Conservation (phyloP, 2,329 filamentous ascomycete genomes). For the Talaromyces islandicus region DNA sequence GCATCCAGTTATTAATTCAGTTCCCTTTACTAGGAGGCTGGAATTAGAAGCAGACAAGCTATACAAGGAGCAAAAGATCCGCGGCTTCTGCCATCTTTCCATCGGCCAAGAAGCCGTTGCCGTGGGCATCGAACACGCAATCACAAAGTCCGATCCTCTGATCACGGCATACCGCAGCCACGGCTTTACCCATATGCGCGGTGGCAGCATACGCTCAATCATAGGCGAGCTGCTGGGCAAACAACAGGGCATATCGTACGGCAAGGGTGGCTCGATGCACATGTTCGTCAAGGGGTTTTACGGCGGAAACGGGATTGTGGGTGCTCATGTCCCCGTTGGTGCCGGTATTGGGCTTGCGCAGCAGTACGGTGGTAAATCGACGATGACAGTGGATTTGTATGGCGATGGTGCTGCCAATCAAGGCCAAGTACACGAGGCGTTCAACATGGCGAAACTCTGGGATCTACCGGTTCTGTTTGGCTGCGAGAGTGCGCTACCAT, state of each 20-base stretch:
- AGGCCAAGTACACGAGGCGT: constrained; percentile 94
- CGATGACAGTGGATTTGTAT: constrained; percentile 77
- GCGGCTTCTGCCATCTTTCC: constrained; percentile 96
- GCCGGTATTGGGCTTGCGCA: constrained; percentile 89
- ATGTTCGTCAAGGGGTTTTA: constrained; percentile 97
- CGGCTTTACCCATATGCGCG: constrained; percentile 91
- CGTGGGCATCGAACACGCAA: constrained; percentile 85
- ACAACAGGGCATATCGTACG: constrained; percentile 86
- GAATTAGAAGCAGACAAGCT: constrained; percentile 94
- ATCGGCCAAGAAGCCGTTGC: constrained; percentile 95
- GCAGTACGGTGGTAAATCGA: constrained; percentile 77
- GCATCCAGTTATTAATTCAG: neutral
- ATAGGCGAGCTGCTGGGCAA: constrained; percentile 88
- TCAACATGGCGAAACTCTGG: constrained; percentile 99
- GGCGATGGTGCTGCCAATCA: constrained; percentile 95
- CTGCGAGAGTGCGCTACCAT: constrained; percentile 69
- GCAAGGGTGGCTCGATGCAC: constrained; percentile 97
- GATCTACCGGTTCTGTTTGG: constrained; percentile 85
- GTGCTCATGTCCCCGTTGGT: constrained; percentile 89
- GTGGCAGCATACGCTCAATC: constrained; percentile 75
- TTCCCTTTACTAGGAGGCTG: constrained; percentile 64
- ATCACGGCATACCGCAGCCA: constrained; percentile 97
- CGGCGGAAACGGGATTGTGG: constrained; percentile 93
- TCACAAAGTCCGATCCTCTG: constrained; percentile 78
- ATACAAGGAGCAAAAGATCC: constrained; percentile 99